phyloP scores from a whole-genome alignment of 495 filamentous ascomycete genomes.

The Penicillium canariense region DNA sequence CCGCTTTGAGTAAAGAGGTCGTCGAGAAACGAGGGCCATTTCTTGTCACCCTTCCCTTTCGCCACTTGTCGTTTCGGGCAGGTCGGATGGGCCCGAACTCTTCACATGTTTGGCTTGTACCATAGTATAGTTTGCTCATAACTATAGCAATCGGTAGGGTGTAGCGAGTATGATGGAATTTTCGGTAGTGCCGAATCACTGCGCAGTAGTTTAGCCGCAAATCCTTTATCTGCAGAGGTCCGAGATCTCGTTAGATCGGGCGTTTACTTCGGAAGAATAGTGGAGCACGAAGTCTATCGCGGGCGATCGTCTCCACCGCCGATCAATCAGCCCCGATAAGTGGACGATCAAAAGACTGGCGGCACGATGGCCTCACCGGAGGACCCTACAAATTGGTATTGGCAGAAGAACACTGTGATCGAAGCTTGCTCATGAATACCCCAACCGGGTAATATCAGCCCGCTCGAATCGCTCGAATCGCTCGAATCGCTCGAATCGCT shows the following conservation, averaged over 20 bases:
- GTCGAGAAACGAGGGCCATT: background rate
- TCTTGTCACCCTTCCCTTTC: background rate
- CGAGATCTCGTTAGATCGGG: background rate
- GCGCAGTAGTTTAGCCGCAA: background rate
- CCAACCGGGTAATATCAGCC: background rate
- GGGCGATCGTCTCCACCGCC: background rate
- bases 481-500: background rate
- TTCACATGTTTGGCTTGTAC: background rate
- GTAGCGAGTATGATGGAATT: background rate
- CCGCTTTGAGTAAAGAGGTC: conserved; percentile 1
- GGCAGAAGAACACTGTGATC: background rate
- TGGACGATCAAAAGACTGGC: no score
- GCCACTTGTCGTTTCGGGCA: conserved; percentile 2
- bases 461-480: no score
- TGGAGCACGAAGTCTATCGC: no score
- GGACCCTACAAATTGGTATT: no score
- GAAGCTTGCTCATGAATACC: background rate
- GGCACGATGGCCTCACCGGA: no score
- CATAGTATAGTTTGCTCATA: background rate
- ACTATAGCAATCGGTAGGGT: background rate
- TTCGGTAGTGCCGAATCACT: background rate
- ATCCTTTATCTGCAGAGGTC: background rate
- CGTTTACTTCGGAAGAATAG: background rate
- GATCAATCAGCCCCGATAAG: background rate
- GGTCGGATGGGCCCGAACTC: background rate